Conservation (phyloP, 768 basidiomycete genomes). For the Pholiota microspora region DNA sequence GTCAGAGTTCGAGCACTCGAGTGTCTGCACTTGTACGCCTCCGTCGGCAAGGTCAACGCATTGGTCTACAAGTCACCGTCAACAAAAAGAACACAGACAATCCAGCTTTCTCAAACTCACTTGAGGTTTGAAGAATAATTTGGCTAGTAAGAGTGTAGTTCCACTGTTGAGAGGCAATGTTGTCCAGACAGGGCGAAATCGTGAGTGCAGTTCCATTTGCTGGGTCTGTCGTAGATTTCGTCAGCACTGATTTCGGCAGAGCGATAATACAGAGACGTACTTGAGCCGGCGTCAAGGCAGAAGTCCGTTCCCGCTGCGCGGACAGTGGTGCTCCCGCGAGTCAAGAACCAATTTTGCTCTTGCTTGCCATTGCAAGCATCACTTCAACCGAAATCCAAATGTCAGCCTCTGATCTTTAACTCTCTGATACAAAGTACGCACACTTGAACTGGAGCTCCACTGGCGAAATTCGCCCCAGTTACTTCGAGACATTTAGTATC, state of each 20-base stretch:
- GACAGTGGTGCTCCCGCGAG: background rate
- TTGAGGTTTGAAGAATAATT: background rate
- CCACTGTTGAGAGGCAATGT: conserved; percentile 10
- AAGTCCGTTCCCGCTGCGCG: conserved; percentile 2
- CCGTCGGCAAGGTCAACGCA: conserved; percentile 11
- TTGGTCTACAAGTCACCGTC: background rate
- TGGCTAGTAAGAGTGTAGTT: background rate
- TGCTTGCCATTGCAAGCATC: conserved; percentile 8
- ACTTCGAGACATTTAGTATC: background rate
- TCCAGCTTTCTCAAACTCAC: background rate
- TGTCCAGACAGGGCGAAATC: conserved; percentile 10
- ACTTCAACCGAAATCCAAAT: background rate
- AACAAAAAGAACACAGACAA: background rate
- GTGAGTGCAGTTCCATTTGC: conserved; percentile 8
- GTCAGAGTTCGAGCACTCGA: background rate
- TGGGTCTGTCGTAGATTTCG: background rate
- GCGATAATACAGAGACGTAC: background rate
- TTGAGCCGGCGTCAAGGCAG: conserved; percentile 14
- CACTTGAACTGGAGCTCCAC: background rate
- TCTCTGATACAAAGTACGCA: background rate
- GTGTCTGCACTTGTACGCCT: conserved; percentile 8
- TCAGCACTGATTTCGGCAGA: background rate
- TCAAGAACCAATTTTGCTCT: conserved; percentile 6
- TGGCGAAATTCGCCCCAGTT: background rate
- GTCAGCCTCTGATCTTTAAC: background rate